Evolutionary conservation across 2,329 filamentous ascomycete species (phyloP), one percentile per base, ranked within the genome.

Genomic region (Diaporthe longicolla): DNA sequence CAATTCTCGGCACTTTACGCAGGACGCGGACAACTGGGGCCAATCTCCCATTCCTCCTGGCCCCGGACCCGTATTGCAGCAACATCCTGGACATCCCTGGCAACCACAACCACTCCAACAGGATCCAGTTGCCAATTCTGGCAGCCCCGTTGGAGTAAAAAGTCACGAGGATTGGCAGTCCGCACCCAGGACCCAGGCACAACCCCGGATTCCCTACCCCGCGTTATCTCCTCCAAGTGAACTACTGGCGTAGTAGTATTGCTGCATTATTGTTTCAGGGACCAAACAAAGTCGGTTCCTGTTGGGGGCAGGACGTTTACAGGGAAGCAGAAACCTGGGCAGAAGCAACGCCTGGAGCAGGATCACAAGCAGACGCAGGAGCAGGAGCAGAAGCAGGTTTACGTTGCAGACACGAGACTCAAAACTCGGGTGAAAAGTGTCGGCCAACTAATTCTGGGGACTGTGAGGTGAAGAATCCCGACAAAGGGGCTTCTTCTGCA

Each of bases 1-100:
- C n/a, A 52, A 35, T 37, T 59, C 73, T 74, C 70, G 69, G 61
- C 70, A 74, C 50, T 52, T 68, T 72, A 50, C 45, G 45, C 65
- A 73, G 57, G 71, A 50, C 57, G 48, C 48, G 58, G 45, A 50
- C 58, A n/a, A 21, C 59, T 71, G 37, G 55, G 35, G 19, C n/a
- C 66, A 72, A 65, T 50, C 52, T 72, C 57, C 32, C 40, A 40
- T 37, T 15, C 10, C 24, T 29, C 35, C n/a, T 35, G 19, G 54
- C 43, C 69, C 35, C 37, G 57, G 24, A 26, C 71, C 71, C 63
- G 17, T 50, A 19, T 17, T 68, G 26, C 61, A 32, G 32, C 45
- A 73, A 43, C 40, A 43, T 43, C 40, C 40, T 43, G 40, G 40
- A 43, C 57, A 58, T 70, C 55, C 55, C 45, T 29, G 48, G 63